Conservation (phyloP, 208 protist genomes). For the Leishmania tarentolae region DNA sequence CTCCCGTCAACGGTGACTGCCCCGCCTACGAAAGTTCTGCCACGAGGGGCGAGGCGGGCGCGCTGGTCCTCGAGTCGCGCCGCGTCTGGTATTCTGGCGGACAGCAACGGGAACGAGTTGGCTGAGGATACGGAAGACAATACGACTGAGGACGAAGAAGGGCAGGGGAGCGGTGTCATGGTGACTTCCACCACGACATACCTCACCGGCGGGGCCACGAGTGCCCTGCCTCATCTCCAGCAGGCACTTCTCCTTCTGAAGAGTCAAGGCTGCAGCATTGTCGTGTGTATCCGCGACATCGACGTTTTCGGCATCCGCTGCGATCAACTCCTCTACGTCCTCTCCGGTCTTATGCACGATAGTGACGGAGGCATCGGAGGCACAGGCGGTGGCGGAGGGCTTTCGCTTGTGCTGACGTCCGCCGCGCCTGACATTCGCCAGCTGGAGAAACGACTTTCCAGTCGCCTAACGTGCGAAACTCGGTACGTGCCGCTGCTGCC, state of each 20-base stretch:
- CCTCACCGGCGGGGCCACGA: constrained; percentile 59
- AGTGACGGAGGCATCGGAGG: constrained; percentile 36
- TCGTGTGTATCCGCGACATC: constrained; percentile 74
- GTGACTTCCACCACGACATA: constrained; percentile 66
- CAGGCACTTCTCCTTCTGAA: constrained; percentile 72
- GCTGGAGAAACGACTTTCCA: constrained; percentile 85
- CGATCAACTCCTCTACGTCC: constrained; percentile 84
- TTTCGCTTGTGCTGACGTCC: constrained; percentile 74
- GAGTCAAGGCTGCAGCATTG: constrained; percentile 59
- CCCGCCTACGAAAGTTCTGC: background rate
- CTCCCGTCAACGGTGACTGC: background rate
- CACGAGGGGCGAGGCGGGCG: background rate
- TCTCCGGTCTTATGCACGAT: constrained; percentile 88
- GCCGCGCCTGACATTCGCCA: constrained; percentile 71
- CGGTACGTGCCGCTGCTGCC: constrained; percentile 75
- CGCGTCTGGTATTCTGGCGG: background rate
- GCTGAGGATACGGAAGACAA: constrained; percentile 5
- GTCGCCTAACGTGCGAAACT: constrained; percentile 79
- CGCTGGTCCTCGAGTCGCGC: background rate
- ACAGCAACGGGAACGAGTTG: background rate
- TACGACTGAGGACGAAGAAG: constrained; percentile 28
- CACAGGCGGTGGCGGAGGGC: constrained; percentile 31
- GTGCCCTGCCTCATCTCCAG: constrained; percentile 76
- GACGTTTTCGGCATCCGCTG: constrained; percentile 83
- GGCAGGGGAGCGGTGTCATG: constrained; percentile 25